Evolutionary conservation across 495 filamentous ascomycete genomes (phyloP), one percentile per base, ranked within the genome.

Genomic region (Aspergillus coremiiformis): DNA sequence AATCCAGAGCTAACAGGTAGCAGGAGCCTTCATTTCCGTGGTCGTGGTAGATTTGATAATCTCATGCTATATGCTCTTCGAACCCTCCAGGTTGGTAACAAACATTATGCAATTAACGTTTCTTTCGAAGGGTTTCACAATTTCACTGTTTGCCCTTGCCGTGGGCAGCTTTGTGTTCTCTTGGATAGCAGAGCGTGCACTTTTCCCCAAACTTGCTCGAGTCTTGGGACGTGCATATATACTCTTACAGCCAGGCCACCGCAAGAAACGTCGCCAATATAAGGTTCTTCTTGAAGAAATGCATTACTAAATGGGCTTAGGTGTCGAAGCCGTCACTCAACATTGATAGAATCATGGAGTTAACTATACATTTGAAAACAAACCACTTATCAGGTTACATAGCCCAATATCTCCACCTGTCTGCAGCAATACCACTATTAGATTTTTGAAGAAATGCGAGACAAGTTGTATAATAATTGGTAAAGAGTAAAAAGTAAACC

Each of bases 221-320:
- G 64, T 75, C 8, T 59, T 96, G 44, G 87, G 89, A 11, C 71
- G 66, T 26, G 45, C 77, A 20, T 84, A 80, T 59, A 61, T 74
- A 37, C 64, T 61, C 4, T 22, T 89, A 43, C 80, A 79, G 47
- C 74, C 75, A 0, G 76, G 75, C 48, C 69, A 72, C 58, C 66
- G 72, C 26, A 96, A 95, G 70, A 81, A 84, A 61, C 75, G 89
- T 54, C 96, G 95, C 66, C 73, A 84, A 67, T 96, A 96, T 63
- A 98, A 97, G 67, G 63, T 87, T 22, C 77, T 95, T 10, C 58
- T 78, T 42, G 87, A 91, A 62, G 73, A 81, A 44, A 89, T 95
- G 87, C 48, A 20, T 11, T 7, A 10, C 9, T 41, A 22, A 51
- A 14, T 17, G 35, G 10, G 47, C 1, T 1, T 3, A 24, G 27